phyloP scores from a whole-genome alignment of 306 rosid genomes.

The Lagenaria siceraria region DNA sequence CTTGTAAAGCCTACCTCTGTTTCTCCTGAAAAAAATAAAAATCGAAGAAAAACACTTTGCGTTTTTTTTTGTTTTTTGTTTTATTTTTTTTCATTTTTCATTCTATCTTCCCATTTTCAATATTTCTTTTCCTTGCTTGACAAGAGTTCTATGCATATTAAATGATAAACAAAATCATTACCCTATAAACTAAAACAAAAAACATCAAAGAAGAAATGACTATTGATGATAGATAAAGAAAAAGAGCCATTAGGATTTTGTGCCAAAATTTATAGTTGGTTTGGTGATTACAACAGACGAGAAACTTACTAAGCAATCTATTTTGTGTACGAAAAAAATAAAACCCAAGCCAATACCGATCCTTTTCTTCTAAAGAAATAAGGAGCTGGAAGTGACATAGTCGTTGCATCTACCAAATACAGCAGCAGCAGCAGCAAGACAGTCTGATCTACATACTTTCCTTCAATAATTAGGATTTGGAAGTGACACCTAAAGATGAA shows the following conservation, averaged over 20 bases:
- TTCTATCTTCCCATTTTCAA: not conserved
- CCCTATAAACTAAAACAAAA: not conserved
- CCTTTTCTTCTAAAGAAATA: not conserved
- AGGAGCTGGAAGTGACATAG: not conserved
- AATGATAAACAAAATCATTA: not conserved
- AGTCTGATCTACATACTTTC: not conserved
- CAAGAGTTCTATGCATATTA: not conserved
- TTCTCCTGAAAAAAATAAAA: too few relatives aligned
- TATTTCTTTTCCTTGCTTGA: not conserved
- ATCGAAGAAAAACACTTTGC: too few relatives aligned
- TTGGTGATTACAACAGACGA: not conserved
- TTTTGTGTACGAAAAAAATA: not conserved
- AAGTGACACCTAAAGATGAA: not conserved
- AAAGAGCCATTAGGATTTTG: not conserved
- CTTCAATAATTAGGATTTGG: not conserved
- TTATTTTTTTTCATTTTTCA: too few relatives aligned
- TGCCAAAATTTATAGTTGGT: slow-evolving; percentile 3
- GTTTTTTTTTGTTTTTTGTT: too few relatives aligned
- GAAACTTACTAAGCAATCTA: not conserved
- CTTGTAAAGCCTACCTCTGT: too few relatives aligned
- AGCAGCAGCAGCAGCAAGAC: not conserved
- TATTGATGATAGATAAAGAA: too few relatives aligned
- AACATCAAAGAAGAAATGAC: not conserved
- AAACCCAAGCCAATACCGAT: not conserved
- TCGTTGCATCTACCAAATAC: not conserved